Conservation (phyloP, 805 yeast species). For the Vanderwaltozyma polyspora region DNA sequence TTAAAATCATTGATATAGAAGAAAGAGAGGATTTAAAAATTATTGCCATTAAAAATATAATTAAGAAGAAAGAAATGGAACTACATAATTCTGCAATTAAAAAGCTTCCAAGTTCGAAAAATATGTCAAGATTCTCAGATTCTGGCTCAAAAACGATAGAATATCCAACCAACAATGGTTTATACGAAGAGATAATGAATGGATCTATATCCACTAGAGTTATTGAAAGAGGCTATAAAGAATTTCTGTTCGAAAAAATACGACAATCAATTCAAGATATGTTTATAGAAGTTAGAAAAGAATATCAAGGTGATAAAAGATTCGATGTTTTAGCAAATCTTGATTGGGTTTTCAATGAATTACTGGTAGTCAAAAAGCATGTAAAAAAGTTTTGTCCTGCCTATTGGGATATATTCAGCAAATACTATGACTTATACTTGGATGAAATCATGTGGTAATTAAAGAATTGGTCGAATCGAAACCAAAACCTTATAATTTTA, state of each 20-base stretch:
- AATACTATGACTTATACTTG: slow-evolving; percentile 57
- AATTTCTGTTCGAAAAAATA: slow-evolving; percentile 47
- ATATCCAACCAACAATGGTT: slow-evolving; percentile 23
- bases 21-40: slow-evolving; percentile 63
- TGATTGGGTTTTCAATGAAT: slow-evolving; percentile 77
- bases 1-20: slow-evolving; percentile 72
- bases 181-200: slow-evolving; percentile 31
- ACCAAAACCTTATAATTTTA: slow-evolving; percentile 71
- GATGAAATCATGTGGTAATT: slow-evolving; percentile 50
- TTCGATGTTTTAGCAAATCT: slow-evolving; percentile 57
- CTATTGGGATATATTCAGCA: slow-evolving; percentile 61
- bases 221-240: slow-evolving; percentile 46
- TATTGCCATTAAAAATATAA: slow-evolving; percentile 25
- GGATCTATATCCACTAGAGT: slow-evolving; percentile 34
- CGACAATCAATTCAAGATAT: slow-evolving; percentile 52
- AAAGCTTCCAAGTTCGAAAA: slow-evolving; percentile 19
- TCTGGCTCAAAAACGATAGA: slow-evolving; percentile 11
- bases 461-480: slow-evolving; percentile 53
- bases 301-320: slow-evolving; percentile 36
- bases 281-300: slow-evolving; percentile 47
- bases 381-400: slow-evolving; percentile 52
- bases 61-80: slow-evolving; percentile 23
- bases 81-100: slow-evolving; percentile 18
- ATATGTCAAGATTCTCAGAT: slow-evolving; percentile 9
- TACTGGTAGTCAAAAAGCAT: slow-evolving; percentile 51